A percentile compares a stretch with the other conserved stretches of the same genome.
Evolutionary conservation across 768 basidiomycete species (phyloP).

Genomic region (Lepiota subincarnata): DNA sequence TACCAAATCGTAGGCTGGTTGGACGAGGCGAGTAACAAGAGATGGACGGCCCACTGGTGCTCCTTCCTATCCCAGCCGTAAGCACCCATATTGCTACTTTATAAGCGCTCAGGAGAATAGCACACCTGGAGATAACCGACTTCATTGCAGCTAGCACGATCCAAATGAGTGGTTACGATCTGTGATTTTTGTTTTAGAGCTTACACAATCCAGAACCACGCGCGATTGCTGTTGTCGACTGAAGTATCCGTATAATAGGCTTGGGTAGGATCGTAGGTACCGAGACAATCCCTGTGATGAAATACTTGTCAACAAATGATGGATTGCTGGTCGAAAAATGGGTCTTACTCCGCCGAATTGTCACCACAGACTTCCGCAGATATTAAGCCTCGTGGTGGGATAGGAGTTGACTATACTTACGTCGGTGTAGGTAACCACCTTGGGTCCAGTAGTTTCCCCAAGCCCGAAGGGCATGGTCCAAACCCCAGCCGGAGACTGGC

Average conservation of each 20-base stretch:
- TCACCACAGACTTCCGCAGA: conserved; percentile 46
- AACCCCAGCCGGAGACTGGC: conserved; percentile 53
- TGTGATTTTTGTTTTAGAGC: conserved; percentile 13
- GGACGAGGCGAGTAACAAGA: conserved; percentile 53
- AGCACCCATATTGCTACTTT: neutral
- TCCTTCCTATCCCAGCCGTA: conserved; percentile 29
- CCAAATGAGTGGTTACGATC: neutral
- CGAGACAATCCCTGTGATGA: conserved; percentile 34
- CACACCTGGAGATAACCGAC: conserved; percentile 54
- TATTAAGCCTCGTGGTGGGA: neutral
- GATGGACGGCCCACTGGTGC: conserved; percentile 35
- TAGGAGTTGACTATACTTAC: conserved; percentile 31
- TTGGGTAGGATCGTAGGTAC: conserved; percentile 35
- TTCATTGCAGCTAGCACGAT: conserved; percentile 58
- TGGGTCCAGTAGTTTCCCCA: conserved; percentile 59
- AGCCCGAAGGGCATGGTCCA: conserved; percentile 53
- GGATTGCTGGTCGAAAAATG: neutral
- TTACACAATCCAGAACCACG: conserved; percentile 72
- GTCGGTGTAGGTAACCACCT: conserved; percentile 34
- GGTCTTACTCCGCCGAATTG: conserved; percentile 42
- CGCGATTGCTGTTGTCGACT: conserved; percentile 52
- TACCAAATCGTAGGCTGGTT: conserved; percentile 53
- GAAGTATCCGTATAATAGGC: conserved; percentile 49
- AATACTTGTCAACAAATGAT: neutral
- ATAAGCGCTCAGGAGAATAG: neutral